Base-by-base conservation (phyloP, 2,329 filamentous ascomycete species). In the Hypocreales sp. region DNA sequence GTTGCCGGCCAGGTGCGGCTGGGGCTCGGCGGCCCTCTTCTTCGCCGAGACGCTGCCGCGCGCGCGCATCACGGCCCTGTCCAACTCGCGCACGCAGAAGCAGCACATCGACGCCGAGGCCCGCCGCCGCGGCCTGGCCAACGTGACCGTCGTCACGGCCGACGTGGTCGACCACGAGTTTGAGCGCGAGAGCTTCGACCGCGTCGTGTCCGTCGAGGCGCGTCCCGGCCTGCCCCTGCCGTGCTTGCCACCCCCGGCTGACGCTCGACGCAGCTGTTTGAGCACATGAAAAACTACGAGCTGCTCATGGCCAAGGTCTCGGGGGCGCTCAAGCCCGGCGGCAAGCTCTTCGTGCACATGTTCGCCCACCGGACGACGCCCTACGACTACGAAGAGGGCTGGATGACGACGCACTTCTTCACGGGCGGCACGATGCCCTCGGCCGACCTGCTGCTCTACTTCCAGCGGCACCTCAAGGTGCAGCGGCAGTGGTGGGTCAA, bases 251-350 rank as follows among this genome's bases (percentile, higher is more conserved):
- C n/a, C n/a, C n/a, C n/a, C n/a, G n/a, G n/a, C n/a, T n/a, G n/a
- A n/a, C n/a, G n/a, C n/a, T n/a, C n/a, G n/a, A n/a, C n/a, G 7
- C 12, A 79, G 60, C 58, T 80, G 9, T 79, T 81, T 41, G 75
- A 80, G 46, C 76, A 80, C 48, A 79, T 80, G 74, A 80, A 80
- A 47, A 80, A 80, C 47, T 79, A 80, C 48, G 64, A 74, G 35
- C 53, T 70, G 9, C 61, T 80, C 15, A 66, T 80, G 53, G 60
- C 62, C 23, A 80, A 80, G 47, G 52, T 79, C 11, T 44, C 60
- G 4, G 55, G 61, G 17, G 61, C 72, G 3, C 53, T 80, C 29
- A 72, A 67, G 37, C 64, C 70, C 0, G 58, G 59, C 2, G 76
- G 75, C 5, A 77, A 78, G 50, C 55, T 79, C 10, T 79, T 80